A percentile compares a stretch with the other conserved stretches of the same genome.
phyloP scores from a whole-genome alignment of 2,329 filamentous ascomycete species.

The Epichloe hybrida region DNA sequence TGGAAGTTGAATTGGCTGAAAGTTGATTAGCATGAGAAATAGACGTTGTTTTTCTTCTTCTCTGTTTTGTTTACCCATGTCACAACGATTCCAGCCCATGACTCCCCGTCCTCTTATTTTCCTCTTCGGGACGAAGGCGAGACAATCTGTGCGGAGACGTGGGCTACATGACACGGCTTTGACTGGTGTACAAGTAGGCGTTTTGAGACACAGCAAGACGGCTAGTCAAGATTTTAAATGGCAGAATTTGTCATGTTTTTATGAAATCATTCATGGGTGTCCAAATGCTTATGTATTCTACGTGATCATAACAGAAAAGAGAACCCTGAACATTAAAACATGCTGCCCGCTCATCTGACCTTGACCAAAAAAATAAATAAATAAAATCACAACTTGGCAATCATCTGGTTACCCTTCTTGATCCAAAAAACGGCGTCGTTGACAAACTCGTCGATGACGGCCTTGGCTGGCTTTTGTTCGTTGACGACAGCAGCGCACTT shows the following conservation, averaged over 20 bases:
- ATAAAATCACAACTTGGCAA: slow-evolving; percentile 57
- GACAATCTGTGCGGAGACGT: too few species aligned
- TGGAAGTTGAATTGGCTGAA: slow-evolving; percentile 9
- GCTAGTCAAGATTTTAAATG: not conserved
- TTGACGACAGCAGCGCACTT: slow-evolving; percentile 90
- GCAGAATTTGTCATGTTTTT: not conserved
- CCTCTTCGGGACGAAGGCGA: too few species aligned
- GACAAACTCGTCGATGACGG: slow-evolving; percentile 88
- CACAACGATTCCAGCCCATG: not conserved
- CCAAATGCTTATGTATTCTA: slow-evolving; percentile 10
- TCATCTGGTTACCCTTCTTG: slow-evolving; percentile 52
- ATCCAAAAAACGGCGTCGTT: slow-evolving; percentile 60
- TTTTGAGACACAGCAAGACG: not conserved
- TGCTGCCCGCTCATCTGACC: not conserved
- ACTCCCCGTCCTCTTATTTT: too few species aligned
- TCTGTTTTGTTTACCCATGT: not conserved
- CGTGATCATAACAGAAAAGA: slow-evolving; percentile 8
- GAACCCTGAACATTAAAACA: slow-evolving; percentile 3
- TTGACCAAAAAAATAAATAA: too few species aligned
- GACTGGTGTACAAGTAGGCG: too few species aligned
- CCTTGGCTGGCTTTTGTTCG: slow-evolving; percentile 83
- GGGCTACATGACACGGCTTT: too few species aligned
- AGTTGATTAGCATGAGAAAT: slow-evolving; percentile 23
- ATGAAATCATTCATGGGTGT: not conserved
- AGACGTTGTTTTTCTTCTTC: slow-evolving; percentile 12